A percentile compares a stretch with the other conserved stretches of the same genome.
Conservation (phyloP, 2,329 filamentous ascomycete species). For the Beauveria asiatica region DNA sequence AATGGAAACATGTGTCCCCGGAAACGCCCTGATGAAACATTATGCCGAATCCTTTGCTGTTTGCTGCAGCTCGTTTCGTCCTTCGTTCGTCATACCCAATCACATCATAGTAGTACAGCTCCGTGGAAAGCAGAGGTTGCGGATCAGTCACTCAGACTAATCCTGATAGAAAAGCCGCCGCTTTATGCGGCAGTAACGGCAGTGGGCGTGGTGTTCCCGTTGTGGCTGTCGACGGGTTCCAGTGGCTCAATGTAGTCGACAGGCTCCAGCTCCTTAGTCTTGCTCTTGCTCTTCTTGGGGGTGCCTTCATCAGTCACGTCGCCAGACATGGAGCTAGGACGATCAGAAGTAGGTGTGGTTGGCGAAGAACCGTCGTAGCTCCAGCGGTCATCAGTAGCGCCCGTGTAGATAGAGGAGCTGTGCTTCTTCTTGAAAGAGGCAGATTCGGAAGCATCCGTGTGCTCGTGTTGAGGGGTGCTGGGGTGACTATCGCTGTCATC, state of each 20-base stretch:
- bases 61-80: background rate
- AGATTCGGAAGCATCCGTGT: slow-evolving; percentile 22
- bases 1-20: background rate
- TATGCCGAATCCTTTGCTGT: slow-evolving; percentile 6
- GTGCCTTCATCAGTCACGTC: slow-evolving; percentile 25
- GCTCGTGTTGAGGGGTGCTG: slow-evolving; percentile 16
- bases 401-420: slow-evolving; percentile 30
- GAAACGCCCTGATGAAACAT: slow-evolving; percentile 17
- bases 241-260: background rate
- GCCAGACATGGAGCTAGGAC: slow-evolving; percentile 24
- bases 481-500: slow-evolving; percentile 11
- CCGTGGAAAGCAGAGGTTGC: background rate
- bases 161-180: background rate
- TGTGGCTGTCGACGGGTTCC: background rate
- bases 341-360: slow-evolving; percentile 31
- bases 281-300: slow-evolving; percentile 23
- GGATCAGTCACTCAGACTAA: background rate
- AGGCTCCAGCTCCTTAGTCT: slow-evolving; percentile 3
- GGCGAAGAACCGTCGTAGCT: slow-evolving; percentile 29
- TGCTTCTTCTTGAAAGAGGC: slow-evolving; percentile 23
- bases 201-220: slow-evolving; percentile 8
- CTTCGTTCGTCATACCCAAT: slow-evolving; percentile 5
- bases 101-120: slow-evolving; percentile 5
- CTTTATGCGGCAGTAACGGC: slow-evolving; percentile 5
- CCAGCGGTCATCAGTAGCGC: slow-evolving; percentile 28